Conservation (phyloP, 129 eudicot genomes). For the Arctium minus region DNA sequence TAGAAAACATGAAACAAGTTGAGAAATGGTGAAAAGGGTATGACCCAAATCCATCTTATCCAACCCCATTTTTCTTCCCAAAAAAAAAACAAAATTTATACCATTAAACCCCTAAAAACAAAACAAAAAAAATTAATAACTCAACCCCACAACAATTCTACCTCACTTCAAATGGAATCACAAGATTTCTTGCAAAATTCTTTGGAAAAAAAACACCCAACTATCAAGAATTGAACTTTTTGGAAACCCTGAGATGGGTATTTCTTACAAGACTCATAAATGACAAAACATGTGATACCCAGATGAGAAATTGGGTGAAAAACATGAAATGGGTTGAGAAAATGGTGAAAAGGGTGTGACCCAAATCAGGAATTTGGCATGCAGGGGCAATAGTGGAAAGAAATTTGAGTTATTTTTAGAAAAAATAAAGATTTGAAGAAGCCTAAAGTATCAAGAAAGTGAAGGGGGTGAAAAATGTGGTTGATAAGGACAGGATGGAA, state of each 20-base stretch:
- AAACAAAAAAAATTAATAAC: neutral
- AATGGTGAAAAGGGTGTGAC: conserved; percentile 16
- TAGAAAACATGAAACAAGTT: conserved; percentile 9
- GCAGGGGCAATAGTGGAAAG: conserved; percentile 23
- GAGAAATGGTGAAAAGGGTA: conserved; percentile 17
- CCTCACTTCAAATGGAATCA: neutral
- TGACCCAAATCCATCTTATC: neutral
- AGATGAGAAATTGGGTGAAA: conserved; percentile 20
- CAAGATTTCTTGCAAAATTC: neutral
- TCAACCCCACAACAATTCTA: neutral
- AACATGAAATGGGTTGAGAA: conserved; percentile 9
- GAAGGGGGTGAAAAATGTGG: conserved; percentile 12
- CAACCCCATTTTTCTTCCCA: no score
- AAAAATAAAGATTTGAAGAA: neutral
- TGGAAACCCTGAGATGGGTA: neutral
- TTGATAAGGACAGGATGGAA: conserved; percentile 25
- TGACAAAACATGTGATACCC: conserved; percentile 12
- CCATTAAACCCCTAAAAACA: neutral
- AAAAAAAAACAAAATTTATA: neutral
- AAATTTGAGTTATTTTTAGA: neutral
- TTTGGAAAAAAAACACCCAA: no score
- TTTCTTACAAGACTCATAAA: neutral
- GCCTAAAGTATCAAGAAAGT: conserved; percentile 23
- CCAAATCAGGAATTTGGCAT: conserved; percentile 23
- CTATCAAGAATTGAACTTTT: neutral